A percentile compares a stretch with the other conserved stretches of the same genome.
Evolutionary conservation across 352 stramenopile genomes (phyloP).

Genomic region (Blastocystis sp.): DNA sequence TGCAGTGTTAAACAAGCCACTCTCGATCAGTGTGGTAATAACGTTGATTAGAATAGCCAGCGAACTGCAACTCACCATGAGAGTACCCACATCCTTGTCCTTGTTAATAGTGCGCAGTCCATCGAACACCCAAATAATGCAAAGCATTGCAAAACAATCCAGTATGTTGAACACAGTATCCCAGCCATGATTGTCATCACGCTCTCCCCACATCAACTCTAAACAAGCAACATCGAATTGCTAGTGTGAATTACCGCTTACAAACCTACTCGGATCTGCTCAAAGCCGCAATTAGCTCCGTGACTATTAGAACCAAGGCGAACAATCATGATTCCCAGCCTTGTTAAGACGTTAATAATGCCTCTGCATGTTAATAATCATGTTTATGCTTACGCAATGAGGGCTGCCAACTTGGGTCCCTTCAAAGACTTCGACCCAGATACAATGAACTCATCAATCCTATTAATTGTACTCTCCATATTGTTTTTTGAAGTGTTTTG

Average conservation of each 20-base stretch:
- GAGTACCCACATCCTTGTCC: slow-evolving; percentile 30
- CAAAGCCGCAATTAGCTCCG: neutral
- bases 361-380: neutral
- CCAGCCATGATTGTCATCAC: slow-evolving; percentile 50
- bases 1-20: neutral
- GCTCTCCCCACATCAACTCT: neutral
- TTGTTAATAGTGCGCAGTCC: slow-evolving; percentile 13
- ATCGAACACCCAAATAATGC: slow-evolving; percentile 35
- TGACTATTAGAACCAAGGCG: neutral
- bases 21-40: slow-evolving; percentile 25
- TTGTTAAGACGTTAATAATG: neutral
- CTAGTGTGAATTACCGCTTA: neutral
- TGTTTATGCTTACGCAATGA: neutral
- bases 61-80: slow-evolving; percentile 6
- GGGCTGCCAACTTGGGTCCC: neutral
- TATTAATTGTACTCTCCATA: neutral
- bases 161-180: slow-evolving; percentile 45
- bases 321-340: slow-evolving; percentile 27
- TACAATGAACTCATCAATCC: slow-evolving; percentile 29
- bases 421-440: slow-evolving; percentile 1
- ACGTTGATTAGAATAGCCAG: slow-evolving; percentile 12
- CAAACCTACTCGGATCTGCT: neutral
- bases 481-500: slow-evolving; percentile 51
- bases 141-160: neutral
- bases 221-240: neutral